Conservation (phyloP, 1,139 yeast species). For the Diutina sp. region DNA sequence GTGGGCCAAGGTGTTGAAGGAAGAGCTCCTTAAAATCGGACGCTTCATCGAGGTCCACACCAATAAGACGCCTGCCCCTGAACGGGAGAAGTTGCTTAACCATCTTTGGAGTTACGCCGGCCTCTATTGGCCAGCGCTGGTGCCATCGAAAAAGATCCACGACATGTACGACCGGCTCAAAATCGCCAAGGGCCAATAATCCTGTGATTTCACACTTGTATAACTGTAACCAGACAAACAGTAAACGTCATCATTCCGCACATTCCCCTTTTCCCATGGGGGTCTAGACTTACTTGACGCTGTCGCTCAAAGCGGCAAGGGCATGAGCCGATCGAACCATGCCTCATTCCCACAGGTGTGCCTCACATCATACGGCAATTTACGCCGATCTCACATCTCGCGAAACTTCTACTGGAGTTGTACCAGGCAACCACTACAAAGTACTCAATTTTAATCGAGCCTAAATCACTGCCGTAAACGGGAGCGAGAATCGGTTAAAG, state of each 20-base stretch:
- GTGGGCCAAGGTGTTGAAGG: conserved; percentile 68
- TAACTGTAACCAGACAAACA: neutral
- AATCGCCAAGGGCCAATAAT: neutral
- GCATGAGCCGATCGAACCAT: neutral
- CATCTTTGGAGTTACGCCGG: conserved; percentile 91
- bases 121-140: conserved; percentile 87
- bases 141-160: conserved; percentile 66
- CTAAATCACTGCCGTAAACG: neutral
- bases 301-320: neutral
- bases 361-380: neutral
- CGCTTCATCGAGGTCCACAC: conserved; percentile 33
- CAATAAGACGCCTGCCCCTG: conserved; percentile 8
- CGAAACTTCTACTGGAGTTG: neutral
- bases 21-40: conserved; percentile 72
- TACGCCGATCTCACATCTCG: neutral
- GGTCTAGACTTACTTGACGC: neutral
- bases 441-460: too few relatives aligned
- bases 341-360: neutral
- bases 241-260: neutral
- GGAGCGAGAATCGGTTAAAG: neutral
- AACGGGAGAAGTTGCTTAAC: conserved; percentile 31
- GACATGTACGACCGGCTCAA: conserved; percentile 73
- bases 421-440: neutral
- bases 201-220: neutral
- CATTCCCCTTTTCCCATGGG: neutral